These are phyloP conservation scores for Buxus sempervirens DNA, from an alignment of 164 flowering plant species.

Conservation along the genomic window DNA sequence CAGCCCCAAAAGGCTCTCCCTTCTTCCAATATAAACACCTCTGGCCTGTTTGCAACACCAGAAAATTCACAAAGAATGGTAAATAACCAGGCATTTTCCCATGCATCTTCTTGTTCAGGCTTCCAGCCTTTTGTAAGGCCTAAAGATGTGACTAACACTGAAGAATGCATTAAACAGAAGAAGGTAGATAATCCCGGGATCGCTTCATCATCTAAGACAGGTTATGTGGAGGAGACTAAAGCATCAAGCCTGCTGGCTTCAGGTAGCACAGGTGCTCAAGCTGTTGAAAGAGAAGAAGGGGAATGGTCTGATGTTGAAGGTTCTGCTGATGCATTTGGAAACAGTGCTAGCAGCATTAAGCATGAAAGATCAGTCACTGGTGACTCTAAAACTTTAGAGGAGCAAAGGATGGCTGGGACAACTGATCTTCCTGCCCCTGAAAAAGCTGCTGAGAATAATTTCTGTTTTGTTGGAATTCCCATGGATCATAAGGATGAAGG, in stretches of 20 bases:
- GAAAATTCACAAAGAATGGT: conserved; percentile 35
- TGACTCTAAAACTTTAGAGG: conserved; percentile 25
- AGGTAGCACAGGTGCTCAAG: conserved; percentile 28
- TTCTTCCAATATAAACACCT: conserved; percentile 31
- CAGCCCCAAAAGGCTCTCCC: conserved; percentile 73
- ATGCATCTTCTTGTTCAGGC: conserved; percentile 84
- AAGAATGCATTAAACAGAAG: conserved; percentile 26
- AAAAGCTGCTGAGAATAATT: conserved; percentile 18
- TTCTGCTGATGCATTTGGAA: conserved; percentile 28
- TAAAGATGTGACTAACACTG: conserved; percentile 30
- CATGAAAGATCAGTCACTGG: conserved; percentile 21
- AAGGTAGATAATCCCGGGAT: conserved; percentile 14
- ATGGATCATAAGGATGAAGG: conserved; percentile 21
- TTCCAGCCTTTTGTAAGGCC: conserved; percentile 82
- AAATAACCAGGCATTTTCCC: conserved; percentile 68
- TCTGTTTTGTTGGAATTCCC: conserved; percentile 12
- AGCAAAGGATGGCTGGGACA: conserved; percentile 26
- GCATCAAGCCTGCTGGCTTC: conserved; percentile 19
- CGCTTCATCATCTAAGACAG: conserved; percentile 27
- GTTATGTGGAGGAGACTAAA: conserved; percentile 27
- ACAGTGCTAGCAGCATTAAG: conserved; percentile 15
- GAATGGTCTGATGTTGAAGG: conserved; percentile 90
- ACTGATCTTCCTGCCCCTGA: conserved; percentile 22
- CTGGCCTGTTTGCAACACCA: conserved; percentile 40
- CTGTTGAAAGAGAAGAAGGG: conserved; percentile 86